Evolutionary conservation across 2,329 filamentous ascomycete species (phyloP).

Genomic region (Ophiostoma montium): DNA sequence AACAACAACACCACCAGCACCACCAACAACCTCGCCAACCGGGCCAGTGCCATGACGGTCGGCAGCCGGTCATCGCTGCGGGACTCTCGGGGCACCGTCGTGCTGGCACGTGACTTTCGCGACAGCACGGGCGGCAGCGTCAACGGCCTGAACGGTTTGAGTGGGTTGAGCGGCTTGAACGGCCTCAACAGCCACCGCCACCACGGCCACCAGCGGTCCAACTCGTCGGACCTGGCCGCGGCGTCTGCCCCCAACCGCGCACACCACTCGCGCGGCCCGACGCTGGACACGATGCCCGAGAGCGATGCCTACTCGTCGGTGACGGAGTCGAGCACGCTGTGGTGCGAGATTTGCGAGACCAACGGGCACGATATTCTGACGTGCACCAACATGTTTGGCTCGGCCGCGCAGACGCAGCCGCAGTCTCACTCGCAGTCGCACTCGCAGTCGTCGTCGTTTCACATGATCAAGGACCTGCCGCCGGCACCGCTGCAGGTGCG

Average conservation of each 20-base stretch:
- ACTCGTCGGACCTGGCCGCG: not conserved
- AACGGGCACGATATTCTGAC: conserved; percentile 86
- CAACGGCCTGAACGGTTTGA: not conserved
- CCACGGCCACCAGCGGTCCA: not conserved
- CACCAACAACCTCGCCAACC: too few species aligned
- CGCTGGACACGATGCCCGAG: conserved; percentile 55
- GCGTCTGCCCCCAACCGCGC: too few species aligned
- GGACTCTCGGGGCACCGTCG: conserved; percentile 52
- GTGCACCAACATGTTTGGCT: conserved; percentile 77
- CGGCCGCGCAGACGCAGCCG: conserved; percentile 10
- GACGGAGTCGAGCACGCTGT: conserved; percentile 60
- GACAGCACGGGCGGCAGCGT: not conserved
- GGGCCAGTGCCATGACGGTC: conserved; percentile 28
- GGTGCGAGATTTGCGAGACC: conserved; percentile 94
- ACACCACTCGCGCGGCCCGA: conserved; percentile 32
- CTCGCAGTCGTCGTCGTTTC: not conserved
- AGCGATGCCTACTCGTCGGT: conserved; percentile 55
- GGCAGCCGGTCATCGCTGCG: conserved; percentile 43
- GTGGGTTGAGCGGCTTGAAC: not conserved
- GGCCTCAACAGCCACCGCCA: too few species aligned
- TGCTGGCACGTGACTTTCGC: conserved; percentile 34
- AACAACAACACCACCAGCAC: conserved; percentile 35
- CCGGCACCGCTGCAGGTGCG: not conserved
- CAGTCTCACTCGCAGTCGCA: not conserved
- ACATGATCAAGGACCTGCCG: not conserved